Base-by-base conservation (phyloP, 352 stramenopile genomes). In the Peronosclerospora sorghi region DNA sequence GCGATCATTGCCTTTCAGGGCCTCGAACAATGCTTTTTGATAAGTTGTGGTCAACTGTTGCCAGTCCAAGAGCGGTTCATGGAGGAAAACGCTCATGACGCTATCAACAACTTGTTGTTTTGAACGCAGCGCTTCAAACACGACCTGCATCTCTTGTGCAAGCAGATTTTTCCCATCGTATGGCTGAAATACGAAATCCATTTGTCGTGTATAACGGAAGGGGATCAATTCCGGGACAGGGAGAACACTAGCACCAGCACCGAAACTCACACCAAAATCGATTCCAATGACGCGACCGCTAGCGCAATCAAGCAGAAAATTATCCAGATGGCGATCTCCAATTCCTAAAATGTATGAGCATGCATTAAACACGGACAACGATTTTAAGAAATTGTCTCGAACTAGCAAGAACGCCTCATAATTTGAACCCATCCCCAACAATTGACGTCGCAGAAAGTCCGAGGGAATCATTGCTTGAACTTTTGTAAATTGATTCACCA, bases 241-340 rank as follows among this genome's bases (percentile, higher is more conserved):
- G 15, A 96, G 48, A 30, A 83, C 51, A 48, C 81, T 87, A 17
- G 80, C 80, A 2, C 79, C 73, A 10, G 77, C 80, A 13, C 86
- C 86, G 63, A 96, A 96, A 48, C 85, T 94, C 42, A 93, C 79
- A 10, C 86, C 86, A 54, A 96, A 96, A 48, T 96, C 86, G 26
- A 96, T 96, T 28, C 80, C 82, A 36, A 96, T 83, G 20, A 96
- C 63, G 15, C 59, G 59, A 0, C 79, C 83, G n/a, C 57, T 79
- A 5, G 44, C 46, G 28, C 80, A 55, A 45, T 95, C 79, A 1
- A 96, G 62, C 7, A 96, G 48, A 41, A 95, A 95, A 43, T 96
- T 96, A 43, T 96, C 86, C 37, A 96, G 38, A 37, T 96, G 86
- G 5, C 86, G 73, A 62, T 96, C 86, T 10, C 86, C 86, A 36